phyloP scores from a whole-genome alignment of 352 stramenopile genomes.

The Pilasporangium apinafurcum region DNA sequence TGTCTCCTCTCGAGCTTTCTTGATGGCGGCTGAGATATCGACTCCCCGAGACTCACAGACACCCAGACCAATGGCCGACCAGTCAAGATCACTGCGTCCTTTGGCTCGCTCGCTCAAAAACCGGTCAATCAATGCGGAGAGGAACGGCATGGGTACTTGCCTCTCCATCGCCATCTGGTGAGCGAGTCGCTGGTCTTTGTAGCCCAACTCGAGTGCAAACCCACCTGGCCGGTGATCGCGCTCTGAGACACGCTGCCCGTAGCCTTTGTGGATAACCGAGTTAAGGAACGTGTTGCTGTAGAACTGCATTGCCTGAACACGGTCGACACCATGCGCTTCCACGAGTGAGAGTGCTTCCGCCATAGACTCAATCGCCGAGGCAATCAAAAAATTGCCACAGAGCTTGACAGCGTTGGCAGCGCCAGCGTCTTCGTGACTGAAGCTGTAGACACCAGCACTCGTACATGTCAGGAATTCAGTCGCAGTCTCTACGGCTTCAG shows the following conservation, averaged over 20 bases:
- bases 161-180: conserved; percentile 43
- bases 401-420: conserved; percentile 75
- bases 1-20: conserved; percentile 13
- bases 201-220: conserved; percentile 65
- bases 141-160: conserved; percentile 70
- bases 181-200: conserved; percentile 67
- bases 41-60: conserved; percentile 54
- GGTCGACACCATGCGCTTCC: conserved; percentile 66
- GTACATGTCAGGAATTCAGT: conserved; percentile 33
- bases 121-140: conserved; percentile 62
- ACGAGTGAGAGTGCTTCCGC: conserved; percentile 58
- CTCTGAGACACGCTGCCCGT: conserved; percentile 68
- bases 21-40: conserved; percentile 35
- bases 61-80: conserved; percentile 62
- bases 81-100: conserved; percentile 61
- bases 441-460: conserved; percentile 32
- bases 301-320: conserved; percentile 69
- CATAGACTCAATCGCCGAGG: conserved; percentile 72
- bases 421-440: conserved; percentile 47
- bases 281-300: conserved; percentile 78
- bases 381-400: conserved; percentile 80
- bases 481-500: conserved; percentile 20
- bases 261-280: conserved; percentile 76
- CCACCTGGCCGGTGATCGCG: conserved; percentile 66
- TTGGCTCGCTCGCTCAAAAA: conserved; percentile 57